Percentiles rank a stretch among this genome's conserved stretches.
Evolutionary conservation across 2,329 filamentous ascomycete genomes (phyloP).

Genomic region (Xylariomycetidae sp.): DNA sequence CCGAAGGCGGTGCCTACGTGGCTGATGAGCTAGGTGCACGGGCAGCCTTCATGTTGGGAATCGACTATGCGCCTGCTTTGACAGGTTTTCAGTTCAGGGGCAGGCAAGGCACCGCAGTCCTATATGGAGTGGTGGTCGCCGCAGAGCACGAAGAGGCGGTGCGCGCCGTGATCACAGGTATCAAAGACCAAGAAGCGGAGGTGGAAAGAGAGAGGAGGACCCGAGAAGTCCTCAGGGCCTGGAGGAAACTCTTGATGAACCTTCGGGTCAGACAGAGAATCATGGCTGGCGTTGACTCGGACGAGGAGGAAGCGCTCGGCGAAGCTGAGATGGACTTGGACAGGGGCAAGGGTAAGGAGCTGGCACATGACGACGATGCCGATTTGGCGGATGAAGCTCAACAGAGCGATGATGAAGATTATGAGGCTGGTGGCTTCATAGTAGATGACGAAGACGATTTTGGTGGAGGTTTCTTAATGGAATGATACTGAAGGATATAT

Average conservation of each 20-base stretch:
- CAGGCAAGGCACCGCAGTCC: conserved; percentile 76
- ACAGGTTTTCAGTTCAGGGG: conserved; percentile 88
- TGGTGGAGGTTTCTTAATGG: conserved; percentile 38
- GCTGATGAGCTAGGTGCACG: conserved; percentile 53
- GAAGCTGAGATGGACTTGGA: conserved; percentile 26
- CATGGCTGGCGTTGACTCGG: conserved; percentile 51
- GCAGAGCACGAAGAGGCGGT: conserved; percentile 68
- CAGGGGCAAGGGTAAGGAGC: conserved; percentile 29
- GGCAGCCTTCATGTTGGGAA: conserved; percentile 69
- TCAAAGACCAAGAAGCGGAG: conserved; percentile 63
- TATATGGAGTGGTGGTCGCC: conserved; percentile 74
- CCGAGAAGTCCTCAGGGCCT: conserved; percentile 58
- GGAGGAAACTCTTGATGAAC: conserved; percentile 73
- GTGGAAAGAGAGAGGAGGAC: conserved; percentile 60
- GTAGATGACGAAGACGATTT: conserved; percentile 27
- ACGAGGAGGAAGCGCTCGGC: conserved; percentile 38
- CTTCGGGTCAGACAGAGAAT: conserved; percentile 73
- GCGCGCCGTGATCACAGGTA: conserved; percentile 59
- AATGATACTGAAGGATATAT: conserved; percentile 27
- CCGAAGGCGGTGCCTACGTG: conserved; percentile 73
- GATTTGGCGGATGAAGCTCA: conserved; percentile 26
- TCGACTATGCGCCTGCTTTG: conserved; percentile 87
- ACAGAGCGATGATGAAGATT: conserved; percentile 30
- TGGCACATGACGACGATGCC: conserved; percentile 7
- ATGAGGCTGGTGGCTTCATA: conserved; percentile 38